Evolutionary conservation across 2,329 filamentous ascomycete species (phyloP), one percentile per base, ranked within the genome.

Genomic region (Aspergillus novoparasiticus): DNA sequence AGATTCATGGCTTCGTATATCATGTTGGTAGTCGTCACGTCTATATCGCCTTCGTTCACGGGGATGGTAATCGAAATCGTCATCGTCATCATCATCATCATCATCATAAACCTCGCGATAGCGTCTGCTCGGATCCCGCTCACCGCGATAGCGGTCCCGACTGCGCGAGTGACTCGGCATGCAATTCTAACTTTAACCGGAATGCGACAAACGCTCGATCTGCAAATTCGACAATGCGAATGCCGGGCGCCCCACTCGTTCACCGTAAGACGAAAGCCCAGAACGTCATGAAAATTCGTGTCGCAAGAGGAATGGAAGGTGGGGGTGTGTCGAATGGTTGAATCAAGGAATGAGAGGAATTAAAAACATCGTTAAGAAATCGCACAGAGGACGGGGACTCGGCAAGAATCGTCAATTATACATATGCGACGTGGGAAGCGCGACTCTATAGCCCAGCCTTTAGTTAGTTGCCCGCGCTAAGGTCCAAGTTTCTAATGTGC

Each of bases 151-250:
- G 53, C 73, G 76, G 66, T 76, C 75, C 51, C 75, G 73, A 65
- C 72, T 76, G 62, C 71, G 72, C 43, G 73, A 73, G 60, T 75
- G 71, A 58, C 67, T 69, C 58, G 73, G 75, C 75, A 78, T 78
- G 65, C 68, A 69, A 64, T 62, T 41, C 34, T 57, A 46, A 50
- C 23, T 14, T 59, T 56, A 36, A 28, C 32, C 32, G 60, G 50
- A 66, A 65, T 62, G 60, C 12, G 41, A 46, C 46, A 55, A 43
- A 19, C 46, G 32, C 51, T 26, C n/a, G 6, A 55, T 23, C 21
- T 26, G 14, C 11, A 36, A 36, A 55, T 36, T 30, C 51, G 30
- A 64, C 59, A 62, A 51, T 19, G 51, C 9, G 21, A 45, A 45
- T 32, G 21, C 53, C 30, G 39, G 19, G 8, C 16, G 21, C 51